phyloP scores from a whole-genome alignment of 2,329 filamentous ascomycete species.

The Bipolaris cookei region DNA sequence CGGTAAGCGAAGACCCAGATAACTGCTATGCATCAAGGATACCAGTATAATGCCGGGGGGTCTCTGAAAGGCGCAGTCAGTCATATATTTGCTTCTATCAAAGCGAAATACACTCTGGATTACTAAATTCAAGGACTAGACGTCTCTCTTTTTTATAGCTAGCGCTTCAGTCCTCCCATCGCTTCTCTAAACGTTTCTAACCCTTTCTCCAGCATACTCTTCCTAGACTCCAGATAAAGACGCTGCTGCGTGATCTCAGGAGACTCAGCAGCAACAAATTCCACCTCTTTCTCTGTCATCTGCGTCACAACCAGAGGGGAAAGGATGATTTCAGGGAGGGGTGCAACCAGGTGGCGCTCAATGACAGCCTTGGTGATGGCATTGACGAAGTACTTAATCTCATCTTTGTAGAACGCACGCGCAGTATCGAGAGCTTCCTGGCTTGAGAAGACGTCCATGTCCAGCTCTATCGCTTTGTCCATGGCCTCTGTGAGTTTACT shows the following conservation, averaged over 20 bases:
- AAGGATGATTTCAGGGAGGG: conserved; percentile 38
- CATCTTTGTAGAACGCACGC: too few relatives aligned
- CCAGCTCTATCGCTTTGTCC: too few relatives aligned
- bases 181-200: conserved; percentile 41
- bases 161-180: conserved; percentile 27
- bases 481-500: too few relatives aligned
- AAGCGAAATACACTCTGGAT: too few relatives aligned
- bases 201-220: conserved; percentile 46
- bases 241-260: conserved; percentile 37
- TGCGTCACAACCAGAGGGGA: conserved; percentile 37
- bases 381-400: too few relatives aligned
- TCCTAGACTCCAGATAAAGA: conserved; percentile 34
- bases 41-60: neutral
- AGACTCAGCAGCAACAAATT: conserved; percentile 45
- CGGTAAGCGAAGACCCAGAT: neutral
- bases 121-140: too few relatives aligned
- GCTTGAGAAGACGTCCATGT: too few relatives aligned
- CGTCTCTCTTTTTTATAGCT: neutral
- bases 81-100: too few relatives aligned
- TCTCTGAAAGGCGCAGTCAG: neutral
- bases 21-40: neutral
- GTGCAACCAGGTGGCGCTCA: too few relatives aligned
- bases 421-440: too few relatives aligned
- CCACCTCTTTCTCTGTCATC: conserved; percentile 46
- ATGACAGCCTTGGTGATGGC: too few relatives aligned